Conservation (phyloP, 345 rosid genomes). For the Melaleuca alternifolia region DNA sequence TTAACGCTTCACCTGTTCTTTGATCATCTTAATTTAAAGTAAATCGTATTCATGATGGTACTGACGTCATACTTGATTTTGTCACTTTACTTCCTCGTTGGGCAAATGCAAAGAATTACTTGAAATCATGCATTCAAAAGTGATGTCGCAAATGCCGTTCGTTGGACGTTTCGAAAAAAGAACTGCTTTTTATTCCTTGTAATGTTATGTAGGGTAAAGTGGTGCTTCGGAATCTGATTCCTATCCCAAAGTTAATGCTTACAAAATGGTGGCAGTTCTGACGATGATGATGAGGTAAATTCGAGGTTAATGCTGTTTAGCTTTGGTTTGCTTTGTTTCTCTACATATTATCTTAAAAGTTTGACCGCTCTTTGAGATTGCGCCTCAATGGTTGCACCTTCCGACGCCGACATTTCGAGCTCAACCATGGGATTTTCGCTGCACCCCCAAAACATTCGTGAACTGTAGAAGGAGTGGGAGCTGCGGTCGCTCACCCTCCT, state of each 20-base stretch:
- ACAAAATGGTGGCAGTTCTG: not conserved
- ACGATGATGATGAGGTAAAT: not conserved
- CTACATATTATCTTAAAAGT: not conserved
- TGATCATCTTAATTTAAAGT: too few relatives aligned
- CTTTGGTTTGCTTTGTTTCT: not conserved
- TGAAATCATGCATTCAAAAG: not conserved
- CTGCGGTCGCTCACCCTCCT: not conserved
- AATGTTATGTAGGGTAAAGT: too few relatives aligned
- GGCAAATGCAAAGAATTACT: not conserved
- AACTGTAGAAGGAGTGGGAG: not conserved
- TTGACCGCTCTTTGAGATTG: not conserved
- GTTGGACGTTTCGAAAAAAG: accelerated
- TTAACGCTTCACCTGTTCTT: not conserved
- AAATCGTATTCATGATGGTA: not conserved
- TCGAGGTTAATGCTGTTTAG: not conserved
- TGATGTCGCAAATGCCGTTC: accelerated
- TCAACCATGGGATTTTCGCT: not conserved
- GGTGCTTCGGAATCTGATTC: not conserved
- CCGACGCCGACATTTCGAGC: not conserved
- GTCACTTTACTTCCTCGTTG: not conserved
- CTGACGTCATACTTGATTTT: not conserved
- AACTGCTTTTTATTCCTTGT: too few relatives aligned
- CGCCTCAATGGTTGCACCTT: too few relatives aligned
- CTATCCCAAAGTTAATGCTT: not conserved
- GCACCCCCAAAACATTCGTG: not conserved